These are phyloP conservation scores for Saccharomyces mikatae DNA, from an alignment of 805 yeast genomes.

Conservation along the genomic window DNA sequence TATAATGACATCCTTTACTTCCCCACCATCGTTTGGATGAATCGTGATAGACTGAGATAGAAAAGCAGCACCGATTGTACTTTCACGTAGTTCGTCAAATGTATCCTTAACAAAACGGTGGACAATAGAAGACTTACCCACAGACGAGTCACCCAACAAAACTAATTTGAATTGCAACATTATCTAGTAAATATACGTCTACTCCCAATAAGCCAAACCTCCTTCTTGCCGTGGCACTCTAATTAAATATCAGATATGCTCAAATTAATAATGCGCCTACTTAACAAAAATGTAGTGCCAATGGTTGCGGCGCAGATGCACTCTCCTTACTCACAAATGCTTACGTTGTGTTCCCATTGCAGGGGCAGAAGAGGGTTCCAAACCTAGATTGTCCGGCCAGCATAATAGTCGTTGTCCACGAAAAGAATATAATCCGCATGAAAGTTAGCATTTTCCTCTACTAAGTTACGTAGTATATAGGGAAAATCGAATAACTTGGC, in stretches of 20 bases:
- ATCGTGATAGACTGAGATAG: slow-evolving; percentile 64
- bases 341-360: background rate
- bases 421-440: background rate
- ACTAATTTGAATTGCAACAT: slow-evolving; percentile 58
- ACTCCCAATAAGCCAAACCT: background rate
- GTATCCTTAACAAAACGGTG: slow-evolving; percentile 66
- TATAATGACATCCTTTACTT: slow-evolving; percentile 21
- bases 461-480: background rate
- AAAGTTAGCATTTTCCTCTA: background rate
- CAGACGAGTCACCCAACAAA: slow-evolving; percentile 74
- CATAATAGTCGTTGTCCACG: background rate
- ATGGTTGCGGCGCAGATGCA: background rate
- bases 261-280: background rate
- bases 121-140: slow-evolving; percentile 74
- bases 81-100: slow-evolving; percentile 74
- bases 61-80: slow-evolving; percentile 98
- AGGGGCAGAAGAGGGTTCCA: background rate
- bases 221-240: background rate
- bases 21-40: slow-evolving; percentile 11
- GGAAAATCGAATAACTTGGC: background rate
- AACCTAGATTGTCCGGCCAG: background rate
- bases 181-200: background rate
- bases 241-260: background rate
- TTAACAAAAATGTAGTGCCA: background rate
- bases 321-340: background rate